Evolutionary conservation across 1,139 yeast genomes (phyloP).

Genomic region (Hyphopichia fennica): DNA sequence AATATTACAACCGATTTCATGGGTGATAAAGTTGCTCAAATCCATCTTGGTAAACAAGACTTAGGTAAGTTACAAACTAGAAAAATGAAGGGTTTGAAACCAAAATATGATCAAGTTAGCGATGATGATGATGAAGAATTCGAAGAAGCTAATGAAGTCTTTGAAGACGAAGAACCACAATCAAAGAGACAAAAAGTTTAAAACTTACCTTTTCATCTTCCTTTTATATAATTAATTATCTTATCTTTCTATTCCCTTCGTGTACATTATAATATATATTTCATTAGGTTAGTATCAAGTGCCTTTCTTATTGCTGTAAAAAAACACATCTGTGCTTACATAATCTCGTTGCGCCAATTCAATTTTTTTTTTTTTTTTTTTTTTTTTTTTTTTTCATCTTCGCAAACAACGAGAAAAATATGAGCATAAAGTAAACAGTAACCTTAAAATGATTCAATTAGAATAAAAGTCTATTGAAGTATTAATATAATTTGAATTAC

Average conservation of each 20-base stretch:
- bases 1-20: conserved; percentile 80
- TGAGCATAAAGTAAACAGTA: too few species aligned
- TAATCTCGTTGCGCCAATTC: too few species aligned
- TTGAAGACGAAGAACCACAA: conserved; percentile 32
- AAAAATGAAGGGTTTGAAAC: conserved; percentile 97
- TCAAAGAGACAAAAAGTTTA: conserved; percentile 35
- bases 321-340: conserved; percentile 1
- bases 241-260: not conserved
- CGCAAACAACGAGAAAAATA: not conserved
- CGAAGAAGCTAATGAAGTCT: conserved; percentile 36
- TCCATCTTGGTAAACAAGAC: conserved; percentile 96
- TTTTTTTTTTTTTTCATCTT: conserved; percentile 1
- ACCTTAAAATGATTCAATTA: too few species aligned
- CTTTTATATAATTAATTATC: not conserved
- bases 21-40: conserved; percentile 97
- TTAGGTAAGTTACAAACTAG: conserved; percentile 87
- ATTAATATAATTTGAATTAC: not conserved
- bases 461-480: too few species aligned
- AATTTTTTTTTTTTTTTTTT: not conserved
- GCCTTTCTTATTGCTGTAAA: not conserved
- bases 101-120: conserved; percentile 70
- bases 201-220: not conserved
- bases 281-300: not conserved
- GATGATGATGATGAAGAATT: conserved; percentile 54
- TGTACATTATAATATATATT: not conserved